Evolutionary conservation across 352 stramenopile species (phyloP).

Genomic region (Globisporangium middletonii): DNA sequence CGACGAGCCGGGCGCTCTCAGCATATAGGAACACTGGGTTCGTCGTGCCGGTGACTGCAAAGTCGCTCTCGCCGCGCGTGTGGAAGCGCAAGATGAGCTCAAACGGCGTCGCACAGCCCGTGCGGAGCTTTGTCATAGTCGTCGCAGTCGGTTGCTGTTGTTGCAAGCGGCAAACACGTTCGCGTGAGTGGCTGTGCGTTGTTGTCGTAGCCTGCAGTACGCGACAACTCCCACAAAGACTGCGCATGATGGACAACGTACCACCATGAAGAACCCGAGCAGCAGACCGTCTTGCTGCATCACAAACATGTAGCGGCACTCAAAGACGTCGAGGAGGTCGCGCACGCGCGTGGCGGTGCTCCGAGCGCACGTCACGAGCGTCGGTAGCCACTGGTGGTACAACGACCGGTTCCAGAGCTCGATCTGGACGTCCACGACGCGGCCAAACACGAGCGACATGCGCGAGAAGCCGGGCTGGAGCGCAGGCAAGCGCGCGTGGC

Average conservation of each 20-base stretch:
- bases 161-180: not conserved
- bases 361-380: slow-evolving; percentile 10
- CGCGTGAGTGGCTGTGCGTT: not conserved
- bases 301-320: slow-evolving; percentile 62
- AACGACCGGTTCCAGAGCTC: slow-evolving; percentile 65
- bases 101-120: slow-evolving; percentile 32
- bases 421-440: slow-evolving; percentile 52
- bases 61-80: slow-evolving; percentile 19
- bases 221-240: not conserved
- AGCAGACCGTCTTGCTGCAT: slow-evolving; percentile 58
- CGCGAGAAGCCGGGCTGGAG: slow-evolving; percentile 23
- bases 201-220: not conserved
- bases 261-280: slow-evolving; percentile 51
- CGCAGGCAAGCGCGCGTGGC: slow-evolving; percentile 1
- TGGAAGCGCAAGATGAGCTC: slow-evolving; percentile 51
- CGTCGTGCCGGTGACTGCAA: slow-evolving; percentile 9
- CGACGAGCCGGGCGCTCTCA: slow-evolving; percentile 57
- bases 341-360: slow-evolving; percentile 16
- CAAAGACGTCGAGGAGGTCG: slow-evolving; percentile 23
- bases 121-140: slow-evolving; percentile 44
- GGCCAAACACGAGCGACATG: slow-evolving; percentile 52
- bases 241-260: slow-evolving; percentile 7
- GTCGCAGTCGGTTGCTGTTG: slow-evolving; percentile 35
- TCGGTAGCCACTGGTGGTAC: slow-evolving; percentile 28
- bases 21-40: slow-evolving; percentile 55